Conservation (phyloP, 352 stramenopile genomes). For the Phytophthora megakarya region DNA sequence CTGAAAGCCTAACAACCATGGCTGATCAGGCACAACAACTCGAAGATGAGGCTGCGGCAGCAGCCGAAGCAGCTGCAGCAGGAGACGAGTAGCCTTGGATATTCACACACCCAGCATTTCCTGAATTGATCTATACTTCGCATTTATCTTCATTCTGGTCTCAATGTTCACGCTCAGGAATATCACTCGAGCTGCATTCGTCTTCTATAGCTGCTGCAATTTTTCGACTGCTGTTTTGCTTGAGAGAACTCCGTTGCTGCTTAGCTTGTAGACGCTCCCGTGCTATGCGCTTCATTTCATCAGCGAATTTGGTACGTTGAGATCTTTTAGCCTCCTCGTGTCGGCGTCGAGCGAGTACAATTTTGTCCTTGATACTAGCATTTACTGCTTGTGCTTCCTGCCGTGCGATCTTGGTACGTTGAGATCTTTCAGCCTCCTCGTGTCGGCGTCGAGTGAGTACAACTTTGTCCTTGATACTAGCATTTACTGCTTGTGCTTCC, state of each 20-base stretch:
- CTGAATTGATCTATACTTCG: neutral
- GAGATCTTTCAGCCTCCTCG: conserved; percentile 21
- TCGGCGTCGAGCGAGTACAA: conserved; percentile 18
- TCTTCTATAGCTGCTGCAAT: conserved; percentile 15
- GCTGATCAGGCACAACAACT: conserved; percentile 46
- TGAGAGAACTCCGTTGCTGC: conserved; percentile 15
- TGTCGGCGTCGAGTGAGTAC: conserved; percentile 23
- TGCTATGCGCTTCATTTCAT: conserved; percentile 38
- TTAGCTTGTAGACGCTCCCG: conserved; percentile 29
- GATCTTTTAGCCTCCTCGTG: conserved; percentile 27
- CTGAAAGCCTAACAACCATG: conserved; percentile 54
- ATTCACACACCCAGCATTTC: neutral
- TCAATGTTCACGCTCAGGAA: conserved; percentile 13
- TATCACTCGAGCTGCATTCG: conserved; percentile 1
- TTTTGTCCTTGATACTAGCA: conserved; percentile 6
- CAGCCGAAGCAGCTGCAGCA: conserved; percentile 19
- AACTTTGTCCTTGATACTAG: conserved; percentile 11
- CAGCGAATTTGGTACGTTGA: conserved; percentile 30
- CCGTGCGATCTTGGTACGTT: conserved; percentile 31
- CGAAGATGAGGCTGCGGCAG: conserved; percentile 41
- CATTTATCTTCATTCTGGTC: neutral
- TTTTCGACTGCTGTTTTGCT: conserved; percentile 19
- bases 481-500: conserved; percentile 30
- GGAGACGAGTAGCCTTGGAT: conserved; percentile 13
- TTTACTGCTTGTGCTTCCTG: conserved; percentile 35